These are phyloP conservation scores for Violaceomyces palustris DNA, from an alignment of 1,284 basidiomycete genomes.

Conservation along the genomic window DNA sequence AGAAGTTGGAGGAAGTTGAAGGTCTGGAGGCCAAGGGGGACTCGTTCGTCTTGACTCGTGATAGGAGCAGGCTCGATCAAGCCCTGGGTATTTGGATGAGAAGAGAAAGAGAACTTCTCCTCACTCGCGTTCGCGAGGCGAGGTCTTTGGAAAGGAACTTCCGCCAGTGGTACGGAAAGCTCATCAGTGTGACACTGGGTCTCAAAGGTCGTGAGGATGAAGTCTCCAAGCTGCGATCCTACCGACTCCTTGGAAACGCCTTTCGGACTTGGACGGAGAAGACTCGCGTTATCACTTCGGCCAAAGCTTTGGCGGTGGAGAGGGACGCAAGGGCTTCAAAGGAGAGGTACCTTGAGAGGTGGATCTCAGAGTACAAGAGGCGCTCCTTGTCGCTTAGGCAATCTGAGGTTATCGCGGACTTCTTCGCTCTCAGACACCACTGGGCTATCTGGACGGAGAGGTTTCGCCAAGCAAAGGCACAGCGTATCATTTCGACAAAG, in stretches of 20 bases:
- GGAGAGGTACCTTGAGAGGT: too few species aligned
- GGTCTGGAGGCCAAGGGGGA: neutral
- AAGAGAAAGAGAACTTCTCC: conserved; percentile 8
- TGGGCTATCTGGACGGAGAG: conserved; percentile 12
- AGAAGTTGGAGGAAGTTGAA: neutral
- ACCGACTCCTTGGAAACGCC: too few species aligned
- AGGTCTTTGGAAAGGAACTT: conserved; percentile 4
- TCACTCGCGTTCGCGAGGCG: conserved; percentile 6
- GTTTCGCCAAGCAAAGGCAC: conserved; percentile 6
- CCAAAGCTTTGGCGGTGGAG: too few species aligned
- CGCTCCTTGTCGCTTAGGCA: neutral
- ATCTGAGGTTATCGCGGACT: too few species aligned
- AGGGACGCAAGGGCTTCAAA: too few species aligned
- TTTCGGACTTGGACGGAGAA: too few species aligned
- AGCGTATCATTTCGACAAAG: conserved; percentile 3
- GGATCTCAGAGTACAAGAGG: too few species aligned
- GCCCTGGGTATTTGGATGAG: neutral
- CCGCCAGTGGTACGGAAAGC: conserved; percentile 12
- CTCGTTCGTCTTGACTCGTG: too few species aligned
- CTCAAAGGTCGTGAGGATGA: neutral
- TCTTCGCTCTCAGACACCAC: too few species aligned
- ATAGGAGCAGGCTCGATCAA: neutral
- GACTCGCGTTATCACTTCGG: too few species aligned
- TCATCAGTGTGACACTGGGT: too few species aligned
- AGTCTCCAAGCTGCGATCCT: too few species aligned